Base-by-base conservation (phyloP, 2,329 filamentous ascomycete species). In the Davidsoniella virescens region DNA sequence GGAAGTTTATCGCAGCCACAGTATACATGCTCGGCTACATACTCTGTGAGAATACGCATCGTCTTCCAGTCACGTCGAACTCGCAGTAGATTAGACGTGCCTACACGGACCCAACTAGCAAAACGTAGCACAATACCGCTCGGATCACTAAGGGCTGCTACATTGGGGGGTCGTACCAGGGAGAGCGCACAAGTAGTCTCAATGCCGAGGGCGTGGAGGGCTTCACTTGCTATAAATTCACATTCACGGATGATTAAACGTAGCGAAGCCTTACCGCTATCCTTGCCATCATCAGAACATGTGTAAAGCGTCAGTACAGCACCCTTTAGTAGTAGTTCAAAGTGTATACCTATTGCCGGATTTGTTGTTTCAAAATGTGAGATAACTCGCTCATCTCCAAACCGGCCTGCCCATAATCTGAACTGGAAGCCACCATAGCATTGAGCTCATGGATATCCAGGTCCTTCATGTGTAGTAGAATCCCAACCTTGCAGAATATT, bases 261-360 rank as follows among this genome's bases (percentile, higher is more conserved):
- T 47, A 98, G 69, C 2, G 98, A 92, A 0, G 92, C 92, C 62
- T 92, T 90, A 26, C n/a, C n/a, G n/a, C n/a, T n/a, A n/a, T n/a
- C n/a, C n/a, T n/a, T n/a, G n/a, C 92, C 92, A 62, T 98, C 92
- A 20, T 92, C 92, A 57, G 96, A 98, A 3, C 92, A 82, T 38
- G 86, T 94, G 67, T 98, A 98, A 0, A 92, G 92, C 4, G 92
- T 98, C 59, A 82, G 69, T 4, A 92, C 92, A 14, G 92, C 92
- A 20, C 92, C 92, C 64, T 98, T 98, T 54, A 98, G 71, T 64
- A 96, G 92, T 41, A 96, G 63, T 64, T 98, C 92, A 62, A 94
- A 95, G 23, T 84, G 76, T 36, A 68, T 71, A n/a, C 75, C 74
- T 0, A 83, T 84, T 1, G 63, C 60, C 1, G 83, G 78, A 60